Base-by-base conservation (phyloP, 2,329 filamentous ascomycete genomes). In the Thelonectria blattea region DNA sequence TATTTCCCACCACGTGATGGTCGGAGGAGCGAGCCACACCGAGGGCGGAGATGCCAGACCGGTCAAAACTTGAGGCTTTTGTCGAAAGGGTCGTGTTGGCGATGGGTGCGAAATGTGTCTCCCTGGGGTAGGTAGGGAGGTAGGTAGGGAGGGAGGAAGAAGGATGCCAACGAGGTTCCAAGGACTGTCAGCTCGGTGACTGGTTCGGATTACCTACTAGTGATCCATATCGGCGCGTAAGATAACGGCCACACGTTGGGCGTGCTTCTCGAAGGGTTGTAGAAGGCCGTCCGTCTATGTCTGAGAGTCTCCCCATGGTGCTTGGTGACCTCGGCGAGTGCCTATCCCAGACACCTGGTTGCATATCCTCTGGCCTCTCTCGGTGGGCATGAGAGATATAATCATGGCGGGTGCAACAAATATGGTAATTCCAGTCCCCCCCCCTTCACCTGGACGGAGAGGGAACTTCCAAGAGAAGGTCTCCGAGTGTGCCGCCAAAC, bases 321-420 rank as follows among this genome's bases (percentile, higher is more conserved):
- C 22, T 24, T 6, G 6, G 18, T 46, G 17, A 12, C 14, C 9
- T 27, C 20, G 22, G 20, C 14, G 14, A 47, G 20, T 15, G 11
- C 45, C 20, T 12, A 27, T 30, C 22, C 45, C 11, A 15, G 22
- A 24, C 20, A 12, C 8, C 27, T 37, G 15, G 20, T 3, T 30
- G 20, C 8, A 27, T n/a, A 30, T 17, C 12, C 20, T 30, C 27
- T 17, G 7, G 20, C 45, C 22, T 24, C 22, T 24, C 20, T 47
- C 27, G 24, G 27, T 47, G 45, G 27, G 45, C 45, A 47, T 47
- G 45, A 47, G 45, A 47, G 45, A 47, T 47, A 47, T 24, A 46
- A 47, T 30, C 22, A 24, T 30, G 45, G 45, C 30, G 45, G 45
- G 45, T 47, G 45, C 14, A 22, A 27, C 34, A 37, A 15, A 12